Base-by-base conservation (phyloP, 495 filamentous ascomycete genomes). In the Rusavskia elegans region DNA sequence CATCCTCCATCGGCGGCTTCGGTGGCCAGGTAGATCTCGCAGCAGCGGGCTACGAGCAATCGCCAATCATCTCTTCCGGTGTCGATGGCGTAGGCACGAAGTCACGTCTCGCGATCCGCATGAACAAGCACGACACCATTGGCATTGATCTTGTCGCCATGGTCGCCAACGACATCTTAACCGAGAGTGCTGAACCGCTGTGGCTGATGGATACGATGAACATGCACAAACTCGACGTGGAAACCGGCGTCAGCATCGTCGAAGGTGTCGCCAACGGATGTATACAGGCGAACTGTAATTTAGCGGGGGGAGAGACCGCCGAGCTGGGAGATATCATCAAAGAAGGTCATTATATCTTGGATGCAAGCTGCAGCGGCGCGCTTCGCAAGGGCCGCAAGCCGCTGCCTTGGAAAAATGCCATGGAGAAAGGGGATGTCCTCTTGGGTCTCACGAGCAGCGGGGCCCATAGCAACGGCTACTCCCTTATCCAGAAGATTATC, bases 71-170 rank as follows among this genome's bases (percentile, higher is more conserved):
- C 40, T 84, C 97, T 30, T 83, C 84, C 40, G 89, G 85, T 40
- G 96, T 95, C 55, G 93, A 98, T 64, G 92, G 92, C 50, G 86
- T 98, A 17, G 92, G 92, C 39, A 98, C 92, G 29, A 97, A 97
- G 70, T 81, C 96, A 55, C 90, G 89, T 71, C 85, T 97, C 58
- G 93, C 92, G 8, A 88, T 92, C 61, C 78, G 80, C 5, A 83
- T 90, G 60, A 74, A 79, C 49, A 86, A 95, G 68, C 89, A 95
- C 68, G 80, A 86, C 66, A 94, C 87, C 5, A 88, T 97, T 13
- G 90, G 87, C 56, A 87, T 97, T 59, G 92, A 98, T 64, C 77
- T 98, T 13, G 93, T 97, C 2, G 92, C 92, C 56, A 97, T 97
- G 93, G 94, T 93, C 65, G 92, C 95, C 62, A 97, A 98, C 67